phyloP scores from a whole-genome alignment of 768 basidiomycete genomes.

The Agaricus blazei region DNA sequence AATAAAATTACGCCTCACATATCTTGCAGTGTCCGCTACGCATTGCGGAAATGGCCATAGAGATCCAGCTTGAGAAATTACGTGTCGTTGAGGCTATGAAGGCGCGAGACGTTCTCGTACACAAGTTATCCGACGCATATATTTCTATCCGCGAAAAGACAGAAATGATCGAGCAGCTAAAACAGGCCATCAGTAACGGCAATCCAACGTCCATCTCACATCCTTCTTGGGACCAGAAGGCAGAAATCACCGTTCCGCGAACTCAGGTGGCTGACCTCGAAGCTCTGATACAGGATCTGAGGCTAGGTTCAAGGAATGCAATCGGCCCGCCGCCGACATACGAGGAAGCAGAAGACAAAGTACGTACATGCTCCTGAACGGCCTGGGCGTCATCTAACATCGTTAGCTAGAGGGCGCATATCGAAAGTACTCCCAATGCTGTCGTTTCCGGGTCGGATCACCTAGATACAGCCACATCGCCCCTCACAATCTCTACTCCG shows the following conservation, averaged over 20 bases:
- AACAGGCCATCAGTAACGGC: slow-evolving; percentile 29
- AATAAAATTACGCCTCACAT: too few species aligned
- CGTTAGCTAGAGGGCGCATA: neutral
- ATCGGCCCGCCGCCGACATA: slow-evolving; percentile 31
- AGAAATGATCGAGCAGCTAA: slow-evolving; percentile 41
- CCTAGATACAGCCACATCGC: slow-evolving; percentile 1
- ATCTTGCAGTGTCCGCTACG: slow-evolving; percentile 38
- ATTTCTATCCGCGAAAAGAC: slow-evolving; percentile 58
- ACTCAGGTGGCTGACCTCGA: slow-evolving; percentile 36
- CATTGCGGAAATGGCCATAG: slow-evolving; percentile 48
- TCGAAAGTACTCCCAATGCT: neutral
- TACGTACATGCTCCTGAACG: slow-evolving; percentile 10
- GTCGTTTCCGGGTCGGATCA: slow-evolving; percentile 14
- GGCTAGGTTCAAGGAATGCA: slow-evolving; percentile 24
- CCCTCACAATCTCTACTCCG: neutral
- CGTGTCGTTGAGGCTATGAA: slow-evolving; percentile 51
- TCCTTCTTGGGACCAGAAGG: slow-evolving; percentile 11
- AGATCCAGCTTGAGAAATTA: slow-evolving; percentile 47
- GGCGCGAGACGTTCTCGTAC: slow-evolving; percentile 59
- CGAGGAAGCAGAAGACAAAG: slow-evolving; percentile 28
- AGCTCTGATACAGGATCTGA: slow-evolving; percentile 31
- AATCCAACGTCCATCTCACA: neutral
- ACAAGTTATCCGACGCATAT: slow-evolving; percentile 56
- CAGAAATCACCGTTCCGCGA: slow-evolving; percentile 24
- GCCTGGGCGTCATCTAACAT: neutral